Evolutionary conservation across 2,329 filamentous ascomycete genomes (phyloP).

Genomic region (Scopulariopsis brevicaulis): DNA sequence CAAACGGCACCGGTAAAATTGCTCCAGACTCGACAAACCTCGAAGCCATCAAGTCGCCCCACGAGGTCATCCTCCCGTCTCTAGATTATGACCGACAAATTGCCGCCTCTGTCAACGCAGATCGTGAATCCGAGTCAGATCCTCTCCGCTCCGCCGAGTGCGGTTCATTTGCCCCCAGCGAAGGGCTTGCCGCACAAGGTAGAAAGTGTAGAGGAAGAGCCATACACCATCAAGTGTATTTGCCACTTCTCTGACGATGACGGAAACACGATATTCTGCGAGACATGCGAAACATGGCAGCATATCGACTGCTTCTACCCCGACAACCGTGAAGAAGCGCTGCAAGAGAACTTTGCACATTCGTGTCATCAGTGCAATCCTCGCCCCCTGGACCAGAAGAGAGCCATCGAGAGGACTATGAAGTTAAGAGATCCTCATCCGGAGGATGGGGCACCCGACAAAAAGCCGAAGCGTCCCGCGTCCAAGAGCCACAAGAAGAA

Average conservation of each 20-base stretch:
- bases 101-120: constrained; percentile 40
- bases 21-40: constrained; percentile 19
- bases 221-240: constrained; percentile 96
- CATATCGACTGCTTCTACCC: constrained; percentile 95
- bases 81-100: constrained; percentile 54
- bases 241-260: constrained; percentile 91
- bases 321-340: constrained; percentile 57
- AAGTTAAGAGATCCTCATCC: constrained; percentile 36
- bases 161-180: constrained; percentile 16
- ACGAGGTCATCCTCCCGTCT: constrained; percentile 24
- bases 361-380: constrained; percentile 85
- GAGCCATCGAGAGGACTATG: constrained; percentile 62
- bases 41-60: constrained; percentile 20
- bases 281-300: constrained; percentile 94
- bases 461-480: constrained; percentile 62
- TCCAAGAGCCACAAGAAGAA: constrained; percentile 87
- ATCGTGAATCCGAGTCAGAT: constrained; percentile 43
- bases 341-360: constrained; percentile 65
- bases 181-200: constrained; percentile 32
- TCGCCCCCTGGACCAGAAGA: constrained; percentile 58
- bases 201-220: constrained; percentile 58
- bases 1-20: constrained; percentile 37
- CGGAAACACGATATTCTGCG: constrained; percentile 94
- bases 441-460: constrained; percentile 42
- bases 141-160: constrained; percentile 24